These are phyloP conservation scores for Adansonia madagascariensis DNA, from an alignment of 441 rosid genomes.

Conservation along the genomic window DNA sequence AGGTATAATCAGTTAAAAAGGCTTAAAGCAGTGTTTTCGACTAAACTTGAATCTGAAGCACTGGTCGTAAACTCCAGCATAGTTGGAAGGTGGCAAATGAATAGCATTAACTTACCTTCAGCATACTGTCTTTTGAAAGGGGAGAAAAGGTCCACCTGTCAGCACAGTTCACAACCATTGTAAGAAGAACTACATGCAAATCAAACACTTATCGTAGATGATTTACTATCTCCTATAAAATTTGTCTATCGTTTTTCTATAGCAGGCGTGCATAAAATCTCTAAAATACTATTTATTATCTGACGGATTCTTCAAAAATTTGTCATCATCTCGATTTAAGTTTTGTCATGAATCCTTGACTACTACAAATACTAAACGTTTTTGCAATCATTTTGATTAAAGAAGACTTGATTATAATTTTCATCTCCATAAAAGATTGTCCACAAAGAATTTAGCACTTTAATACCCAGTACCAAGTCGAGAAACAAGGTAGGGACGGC, in stretches of 20 bases:
- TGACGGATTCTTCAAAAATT: background rate
- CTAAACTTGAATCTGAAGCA: background rate
- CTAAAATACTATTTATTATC: background rate
- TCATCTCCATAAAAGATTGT: background rate
- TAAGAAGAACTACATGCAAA: background rate
- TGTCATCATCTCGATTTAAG: too few species aligned
- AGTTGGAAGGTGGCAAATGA: background rate
- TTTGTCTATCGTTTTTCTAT: background rate
- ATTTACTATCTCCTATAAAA: background rate
- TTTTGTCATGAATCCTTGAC: background rate
- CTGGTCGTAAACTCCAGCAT: background rate
- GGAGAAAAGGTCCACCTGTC: slow-evolving; percentile 91
- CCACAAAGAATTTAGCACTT: background rate
- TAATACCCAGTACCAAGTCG: background rate
- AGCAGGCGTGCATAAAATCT: background rate
- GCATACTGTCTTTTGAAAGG: slow-evolving; percentile 72
- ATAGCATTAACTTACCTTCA: slow-evolving; percentile 55
- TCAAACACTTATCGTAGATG: background rate
- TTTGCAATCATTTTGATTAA: background rate
- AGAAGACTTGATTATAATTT: background rate
- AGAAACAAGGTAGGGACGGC: slow-evolving; percentile 27
- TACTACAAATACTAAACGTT: too few species aligned
- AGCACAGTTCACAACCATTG: slow-evolving; percentile 29
- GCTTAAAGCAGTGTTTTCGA: background rate
- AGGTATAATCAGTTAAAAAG: background rate